Base-by-base conservation (phyloP, 768 basidiomycete species). In the Udeniomyces megalosporus region DNA sequence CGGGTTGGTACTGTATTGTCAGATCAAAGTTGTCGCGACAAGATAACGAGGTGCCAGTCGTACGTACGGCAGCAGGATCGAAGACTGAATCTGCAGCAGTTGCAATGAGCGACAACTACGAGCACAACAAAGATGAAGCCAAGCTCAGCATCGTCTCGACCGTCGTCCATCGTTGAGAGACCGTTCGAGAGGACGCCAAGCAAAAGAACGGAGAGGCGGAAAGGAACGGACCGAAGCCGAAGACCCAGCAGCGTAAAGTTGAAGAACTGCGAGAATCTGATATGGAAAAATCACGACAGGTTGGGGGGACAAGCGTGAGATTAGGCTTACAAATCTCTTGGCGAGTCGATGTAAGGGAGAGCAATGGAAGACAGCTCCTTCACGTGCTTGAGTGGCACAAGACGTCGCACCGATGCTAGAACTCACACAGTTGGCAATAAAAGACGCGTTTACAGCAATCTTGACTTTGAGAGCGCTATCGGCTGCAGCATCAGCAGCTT, bases 241-340 rank as follows among this genome's bases (percentile, higher is more conserved):
- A 1, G 86, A 86, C 56, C 88, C 78, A 14, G 95, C 93, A 14
- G 88, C 93, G 71, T 96, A 99, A 68, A 99, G 87, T 71, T 89
- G 88, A 10, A 90, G 71, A 6, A 81, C 76, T 60, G 83, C 86
- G 17, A 93, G 79, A 24, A 74, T 72, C n/a, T n/a, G n/a, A n/a
- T n/a, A n/a, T n/a, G n/a, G n/a, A n/a, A n/a, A n/a, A n/a, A n/a
- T n/a, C n/a, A n/a, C n/a, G n/a, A n/a, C n/a, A n/a, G n/a, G n/a
- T n/a, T n/a, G n/a, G n/a, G n/a, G n/a, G n/a, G n/a, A n/a, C n/a
- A n/a, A n/a, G n/a, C n/a, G n/a, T n/a, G n/a, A n/a, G n/a, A n/a
- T n/a, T n/a, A n/a, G n/a, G n/a, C n/a, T n/a, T n/a, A n/a, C n/a
- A n/a, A n/a, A n/a, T n/a, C n/a, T n/a, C n/a, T n/a, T n/a, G n/a